Conservation (phyloP, 345 rosid species). For the Moricandia moricandioides region DNA sequence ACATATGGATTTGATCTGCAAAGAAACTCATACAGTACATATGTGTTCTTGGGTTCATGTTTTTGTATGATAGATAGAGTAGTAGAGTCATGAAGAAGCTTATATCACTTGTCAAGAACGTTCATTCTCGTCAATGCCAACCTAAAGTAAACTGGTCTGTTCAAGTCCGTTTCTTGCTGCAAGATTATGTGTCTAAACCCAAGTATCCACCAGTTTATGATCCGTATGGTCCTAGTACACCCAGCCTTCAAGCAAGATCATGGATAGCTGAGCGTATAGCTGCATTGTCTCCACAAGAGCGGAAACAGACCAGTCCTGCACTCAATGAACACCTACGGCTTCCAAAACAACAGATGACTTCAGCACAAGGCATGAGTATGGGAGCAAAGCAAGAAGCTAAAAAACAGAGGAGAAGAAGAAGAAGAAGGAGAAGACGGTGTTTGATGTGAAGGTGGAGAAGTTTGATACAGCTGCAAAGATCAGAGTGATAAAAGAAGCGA, state of each 20-base stretch:
- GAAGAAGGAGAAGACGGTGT: conserved; percentile 38
- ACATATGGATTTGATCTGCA: no score
- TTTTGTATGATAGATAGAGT: conserved; percentile 10
- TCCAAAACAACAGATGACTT: conserved; percentile 31
- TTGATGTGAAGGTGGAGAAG: conserved; percentile 39
- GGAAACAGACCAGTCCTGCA: conserved; percentile 30
- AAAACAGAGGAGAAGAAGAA: conserved; percentile 23
- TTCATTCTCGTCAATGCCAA: conserved; percentile 24
- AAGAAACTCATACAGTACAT: no score
- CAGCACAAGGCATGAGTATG: conserved; percentile 19
- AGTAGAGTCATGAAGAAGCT: conserved; percentile 41
- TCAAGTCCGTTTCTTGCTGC: conserved; percentile 37
- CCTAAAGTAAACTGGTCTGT: conserved; percentile 8
- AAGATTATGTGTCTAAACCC: conserved; percentile 34
- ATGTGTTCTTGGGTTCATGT: neutral
- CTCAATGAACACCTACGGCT: conserved; percentile 35
- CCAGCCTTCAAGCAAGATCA: conserved; percentile 30
- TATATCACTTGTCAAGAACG: conserved; percentile 24
- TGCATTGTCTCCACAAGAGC: conserved; percentile 30
- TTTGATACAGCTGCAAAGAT: conserved; percentile 33
- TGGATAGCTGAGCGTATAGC: conserved; percentile 41
- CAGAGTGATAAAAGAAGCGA: conserved; percentile 39
- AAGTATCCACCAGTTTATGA: conserved; percentile 36
- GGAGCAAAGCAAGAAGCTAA: conserved; percentile 33
- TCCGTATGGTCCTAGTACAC: conserved; percentile 40